Conservation (phyloP, 129 eudicot genomes). For the Escallonia rubra region DNA sequence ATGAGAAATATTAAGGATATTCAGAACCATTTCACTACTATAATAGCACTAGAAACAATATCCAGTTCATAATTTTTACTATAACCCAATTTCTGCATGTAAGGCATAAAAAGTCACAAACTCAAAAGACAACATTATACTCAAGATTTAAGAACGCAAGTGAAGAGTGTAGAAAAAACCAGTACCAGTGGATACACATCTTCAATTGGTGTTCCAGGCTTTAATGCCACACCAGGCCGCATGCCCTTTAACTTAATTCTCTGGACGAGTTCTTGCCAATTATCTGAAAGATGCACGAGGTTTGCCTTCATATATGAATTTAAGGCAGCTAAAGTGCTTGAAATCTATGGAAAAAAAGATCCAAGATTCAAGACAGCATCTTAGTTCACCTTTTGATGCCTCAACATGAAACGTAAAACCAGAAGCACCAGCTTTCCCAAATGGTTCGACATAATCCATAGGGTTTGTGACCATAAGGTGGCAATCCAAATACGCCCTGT, state of each 20-base stretch:
- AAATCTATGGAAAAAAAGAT: neutral
- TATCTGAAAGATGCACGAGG: slow-evolving; percentile 32
- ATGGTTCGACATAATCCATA: slow-evolving; percentile 78
- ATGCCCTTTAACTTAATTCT: slow-evolving; percentile 74
- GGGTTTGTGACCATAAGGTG: slow-evolving; percentile 99
- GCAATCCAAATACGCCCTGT: slow-evolving; percentile 92
- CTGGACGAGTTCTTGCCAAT: slow-evolving; percentile 82
- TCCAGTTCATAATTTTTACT: neutral
- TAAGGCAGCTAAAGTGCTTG: neutral
- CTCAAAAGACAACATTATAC: neutral
- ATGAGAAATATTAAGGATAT: too few species aligned
- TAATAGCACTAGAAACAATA: neutral
- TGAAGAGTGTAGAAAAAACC: neutral
- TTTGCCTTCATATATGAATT: neutral
- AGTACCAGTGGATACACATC: slow-evolving; percentile 89
- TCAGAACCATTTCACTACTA: too few species aligned
- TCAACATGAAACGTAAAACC: slow-evolving; percentile 97
- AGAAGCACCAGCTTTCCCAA: slow-evolving; percentile 97
- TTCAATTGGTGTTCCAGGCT: slow-evolving; percentile 90
- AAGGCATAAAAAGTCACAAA: neutral
- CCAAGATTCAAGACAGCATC: slow-evolving; percentile 12
- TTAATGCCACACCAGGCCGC: slow-evolving; percentile 88
- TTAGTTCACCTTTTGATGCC: slow-evolving; percentile 66
- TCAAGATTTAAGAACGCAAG: too few species aligned
- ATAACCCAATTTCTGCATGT: neutral